Percentiles rank a stretch among this genome's conserved stretches.
phyloP scores from a whole-genome alignment of 352 stramenopile genomes.

The Ophiocytium majus region DNA sequence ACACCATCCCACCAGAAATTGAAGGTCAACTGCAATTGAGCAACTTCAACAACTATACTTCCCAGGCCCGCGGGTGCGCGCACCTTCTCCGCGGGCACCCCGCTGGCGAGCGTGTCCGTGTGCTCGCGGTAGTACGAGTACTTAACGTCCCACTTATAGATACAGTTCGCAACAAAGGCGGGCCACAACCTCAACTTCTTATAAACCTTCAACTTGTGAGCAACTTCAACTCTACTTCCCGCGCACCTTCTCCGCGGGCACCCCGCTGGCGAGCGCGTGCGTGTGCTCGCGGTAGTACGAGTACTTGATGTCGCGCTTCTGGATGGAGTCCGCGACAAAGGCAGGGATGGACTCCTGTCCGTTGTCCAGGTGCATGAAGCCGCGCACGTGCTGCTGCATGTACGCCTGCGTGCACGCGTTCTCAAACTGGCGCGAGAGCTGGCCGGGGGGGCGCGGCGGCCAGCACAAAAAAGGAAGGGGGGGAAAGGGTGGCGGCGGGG shows the following conservation, averaged over 20 bases:
- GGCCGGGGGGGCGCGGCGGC: not conserved
- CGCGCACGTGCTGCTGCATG: constrained; percentile 74
- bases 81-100: constrained; percentile 69
- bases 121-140: constrained; percentile 83
- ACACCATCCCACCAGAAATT: no score
- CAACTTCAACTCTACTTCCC: no score
- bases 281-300: constrained; percentile 82
- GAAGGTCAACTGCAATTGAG: no score
- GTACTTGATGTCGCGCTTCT: constrained; percentile 76
- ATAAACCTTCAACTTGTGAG: not conserved
- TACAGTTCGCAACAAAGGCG: constrained; percentile 71
- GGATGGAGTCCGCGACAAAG: constrained; percentile 73
- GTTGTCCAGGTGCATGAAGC: constrained; percentile 86
- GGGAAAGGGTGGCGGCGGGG: not conserved
- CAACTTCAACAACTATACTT: no score
- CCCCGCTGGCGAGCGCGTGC: constrained; percentile 75
- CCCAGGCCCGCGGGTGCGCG: no score
- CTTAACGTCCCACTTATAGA: constrained; percentile 76
- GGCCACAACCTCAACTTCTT: constrained; percentile 47
- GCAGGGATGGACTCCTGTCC: constrained; percentile 78
- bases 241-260: constrained; percentile 68
- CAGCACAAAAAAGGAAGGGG: no score
- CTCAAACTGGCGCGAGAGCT: constrained; percentile 69
- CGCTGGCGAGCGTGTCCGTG: constrained; percentile 75
- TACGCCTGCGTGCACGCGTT: constrained; percentile 79